Evolutionary conservation across 768 basidiomycete genomes (phyloP).

Genomic region (Mycena kentingensis): DNA sequence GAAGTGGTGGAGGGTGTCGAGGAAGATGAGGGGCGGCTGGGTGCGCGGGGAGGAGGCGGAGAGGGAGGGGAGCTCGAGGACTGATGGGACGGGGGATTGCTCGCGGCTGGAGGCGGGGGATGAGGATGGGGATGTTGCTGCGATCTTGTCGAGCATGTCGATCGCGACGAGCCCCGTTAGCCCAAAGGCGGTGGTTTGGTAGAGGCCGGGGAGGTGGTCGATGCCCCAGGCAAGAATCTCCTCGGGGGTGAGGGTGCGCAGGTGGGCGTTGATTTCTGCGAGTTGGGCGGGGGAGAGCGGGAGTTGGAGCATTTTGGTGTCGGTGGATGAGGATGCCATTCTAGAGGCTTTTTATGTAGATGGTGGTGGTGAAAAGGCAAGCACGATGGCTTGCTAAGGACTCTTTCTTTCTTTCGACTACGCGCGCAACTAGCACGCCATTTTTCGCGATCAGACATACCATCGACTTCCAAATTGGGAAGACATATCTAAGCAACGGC

Average conservation of each 20-base stretch:
- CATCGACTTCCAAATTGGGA: background rate
- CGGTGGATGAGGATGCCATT: conserved; percentile 34
- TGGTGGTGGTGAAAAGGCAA: background rate
- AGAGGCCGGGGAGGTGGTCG: conserved; percentile 73
- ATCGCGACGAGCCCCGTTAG: conserved; percentile 91
- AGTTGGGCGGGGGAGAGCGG: conserved; percentile 65
- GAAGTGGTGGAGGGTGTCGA: conserved; percentile 98
- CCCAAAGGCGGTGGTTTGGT: conserved; percentile 97
- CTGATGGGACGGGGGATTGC: background rate
- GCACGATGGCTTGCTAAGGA: background rate
- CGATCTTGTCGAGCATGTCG: conserved; percentile 91
- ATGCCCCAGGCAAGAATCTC: conserved; percentile 87
- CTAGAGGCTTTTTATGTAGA: conserved; percentile 14
- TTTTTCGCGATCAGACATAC: conserved; percentile 2
- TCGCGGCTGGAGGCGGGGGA: background rate
- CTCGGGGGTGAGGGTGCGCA: conserved; percentile 72
- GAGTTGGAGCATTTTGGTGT: conserved; percentile 46
- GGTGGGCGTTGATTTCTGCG: conserved; percentile 69
- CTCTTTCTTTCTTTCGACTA: background rate
- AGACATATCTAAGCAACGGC: background rate
- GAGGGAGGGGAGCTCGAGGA: conserved; percentile 38
- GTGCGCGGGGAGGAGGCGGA: background rate
- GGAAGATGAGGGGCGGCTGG: conserved; percentile 80
- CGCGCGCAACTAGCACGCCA: conserved; percentile 1
- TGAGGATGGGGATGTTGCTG: conserved; percentile 28